phyloP scores from a whole-genome alignment of 1,284 basidiomycete species.

The Mycena sp. region DNA sequence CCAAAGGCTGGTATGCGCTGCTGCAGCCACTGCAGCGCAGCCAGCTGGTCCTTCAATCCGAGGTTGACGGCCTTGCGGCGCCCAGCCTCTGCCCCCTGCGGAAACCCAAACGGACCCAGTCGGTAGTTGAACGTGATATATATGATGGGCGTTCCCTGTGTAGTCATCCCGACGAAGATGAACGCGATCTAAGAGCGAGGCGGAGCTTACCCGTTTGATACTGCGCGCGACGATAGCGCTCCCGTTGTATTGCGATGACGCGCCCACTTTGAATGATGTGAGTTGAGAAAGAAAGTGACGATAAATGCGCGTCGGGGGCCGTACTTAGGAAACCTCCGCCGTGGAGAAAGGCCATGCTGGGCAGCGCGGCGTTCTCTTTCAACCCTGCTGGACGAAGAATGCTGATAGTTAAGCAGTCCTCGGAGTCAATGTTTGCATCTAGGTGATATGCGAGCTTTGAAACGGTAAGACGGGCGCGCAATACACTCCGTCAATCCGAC shows the following conservation, averaged over 20 bases:
- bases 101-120: conserved; percentile 31
- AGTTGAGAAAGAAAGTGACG: too few species aligned
- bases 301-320: too few species aligned
- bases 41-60: background rate
- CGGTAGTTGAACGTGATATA: conserved; percentile 30
- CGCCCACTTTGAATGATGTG: background rate
- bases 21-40: conserved; percentile 7
- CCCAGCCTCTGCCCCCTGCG: conserved; percentile 19
- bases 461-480: too few species aligned
- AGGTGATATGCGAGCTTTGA: too few species aligned
- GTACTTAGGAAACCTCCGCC: background rate
- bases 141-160: conserved; percentile 29
- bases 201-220: conserved; percentile 17
- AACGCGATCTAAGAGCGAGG: background rate
- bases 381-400: background rate
- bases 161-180: too few species aligned
- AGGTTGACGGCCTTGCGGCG: background rate
- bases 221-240: conserved; percentile 19
- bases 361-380: background rate
- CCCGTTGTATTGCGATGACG: conserved; percentile 12
- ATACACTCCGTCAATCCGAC: too few species aligned
- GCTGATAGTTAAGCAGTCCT: background rate
- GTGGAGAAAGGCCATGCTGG: background rate
- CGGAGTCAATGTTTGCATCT: background rate
- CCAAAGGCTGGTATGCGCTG: too few species aligned